Evolutionary conservation across 345 rosid genomes (phyloP), one percentile per base, ranked within the genome.

Genomic region (Viola odorata): DNA sequence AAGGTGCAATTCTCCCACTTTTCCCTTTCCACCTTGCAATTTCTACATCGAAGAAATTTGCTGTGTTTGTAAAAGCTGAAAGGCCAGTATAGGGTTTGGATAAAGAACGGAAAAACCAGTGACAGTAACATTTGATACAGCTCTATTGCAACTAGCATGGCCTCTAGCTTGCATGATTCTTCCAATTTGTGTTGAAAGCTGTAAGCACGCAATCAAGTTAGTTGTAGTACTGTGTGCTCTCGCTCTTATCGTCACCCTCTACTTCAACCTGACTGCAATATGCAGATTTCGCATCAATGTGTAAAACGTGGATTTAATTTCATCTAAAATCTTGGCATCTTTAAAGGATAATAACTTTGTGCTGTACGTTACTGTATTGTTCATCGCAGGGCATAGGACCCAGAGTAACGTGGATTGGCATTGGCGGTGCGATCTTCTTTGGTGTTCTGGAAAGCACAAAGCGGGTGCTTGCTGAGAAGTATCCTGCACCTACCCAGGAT

Each of bases 331-430:
- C 10, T 50, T 17, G 3, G 1, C 53, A 45, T 45, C 52, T 40
- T 68, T 17, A 23, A 14, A 4, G 9, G 11, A 50, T 2, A 5
- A 7, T 50, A 41, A 49, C 14, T 51, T 23, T 0, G 0, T 41
- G 12, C 50, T 12, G 5, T 32, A 44, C 36, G 38, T 39, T 3
- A 17, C 0, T 17, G 3, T 37, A 36, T 42, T 15, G n/a, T 16
- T 56, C 16, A 36, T 45, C 9, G 72, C 82, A 91, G 98, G 98
- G 98, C 68, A 82, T 91, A 9, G 90, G 78, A 37, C 96, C 91
- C 17, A 86, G 98, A 73, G 90, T 88, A 56, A 50, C 88, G 73
- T 91, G 98, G 98, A 86, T 88, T 48, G 98, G 98, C 55, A 85
- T 91, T 40, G 98, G 95, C 0, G 98, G 95, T 53, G 88, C 98